These are phyloP conservation scores for Plasmopara halstedii DNA, from an alignment of 352 stramenopile genomes.

Conservation along the genomic window DNA sequence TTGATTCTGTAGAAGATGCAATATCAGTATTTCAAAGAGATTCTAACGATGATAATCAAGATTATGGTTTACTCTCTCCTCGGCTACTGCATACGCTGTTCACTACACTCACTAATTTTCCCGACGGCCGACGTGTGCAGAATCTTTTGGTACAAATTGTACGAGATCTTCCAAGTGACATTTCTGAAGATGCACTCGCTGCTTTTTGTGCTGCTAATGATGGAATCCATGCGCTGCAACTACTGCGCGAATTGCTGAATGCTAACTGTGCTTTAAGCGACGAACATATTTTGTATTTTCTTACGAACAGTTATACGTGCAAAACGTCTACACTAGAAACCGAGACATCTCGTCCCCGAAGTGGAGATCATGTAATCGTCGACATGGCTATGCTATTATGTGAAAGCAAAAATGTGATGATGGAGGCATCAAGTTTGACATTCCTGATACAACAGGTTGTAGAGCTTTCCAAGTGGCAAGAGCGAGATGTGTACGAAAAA, in stretches of 20 bases:
- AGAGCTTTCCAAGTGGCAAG: constrained; percentile 28
- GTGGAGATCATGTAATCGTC: constrained; percentile 16
- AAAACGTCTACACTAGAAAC: constrained; percentile 6
- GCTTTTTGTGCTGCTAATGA: constrained; percentile 48
- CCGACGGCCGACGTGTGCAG: constrained; percentile 27
- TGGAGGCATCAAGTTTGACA: constrained; percentile 31
- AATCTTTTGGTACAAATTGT: constrained; percentile 42
- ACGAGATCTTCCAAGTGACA: constrained; percentile 25
- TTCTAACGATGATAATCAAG: constrained; percentile 1
- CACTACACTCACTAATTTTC: constrained; percentile 25
- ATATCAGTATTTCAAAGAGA: constrained; percentile 4
- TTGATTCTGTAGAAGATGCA: constrained; percentile 32
- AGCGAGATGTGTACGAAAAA: constrained; percentile 12
- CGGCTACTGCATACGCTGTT: constrained; percentile 52
- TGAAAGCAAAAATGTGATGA: constrained; percentile 18
- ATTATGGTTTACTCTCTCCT: constrained; percentile 25
- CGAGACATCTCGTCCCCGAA: constrained; percentile 18
- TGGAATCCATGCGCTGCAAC: constrained; percentile 19
- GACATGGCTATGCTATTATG: constrained; percentile 23
- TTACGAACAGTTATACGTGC: constrained; percentile 37
- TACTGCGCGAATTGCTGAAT: constrained; percentile 33
- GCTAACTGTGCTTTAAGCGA: constrained; percentile 32
- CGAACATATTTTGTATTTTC: constrained; percentile 53
- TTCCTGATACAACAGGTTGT: constrained; percentile 45
- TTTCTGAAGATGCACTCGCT: constrained; percentile 38